phyloP scores from a whole-genome alignment of 768 basidiomycete genomes.

The Cytidiella melzeri region DNA sequence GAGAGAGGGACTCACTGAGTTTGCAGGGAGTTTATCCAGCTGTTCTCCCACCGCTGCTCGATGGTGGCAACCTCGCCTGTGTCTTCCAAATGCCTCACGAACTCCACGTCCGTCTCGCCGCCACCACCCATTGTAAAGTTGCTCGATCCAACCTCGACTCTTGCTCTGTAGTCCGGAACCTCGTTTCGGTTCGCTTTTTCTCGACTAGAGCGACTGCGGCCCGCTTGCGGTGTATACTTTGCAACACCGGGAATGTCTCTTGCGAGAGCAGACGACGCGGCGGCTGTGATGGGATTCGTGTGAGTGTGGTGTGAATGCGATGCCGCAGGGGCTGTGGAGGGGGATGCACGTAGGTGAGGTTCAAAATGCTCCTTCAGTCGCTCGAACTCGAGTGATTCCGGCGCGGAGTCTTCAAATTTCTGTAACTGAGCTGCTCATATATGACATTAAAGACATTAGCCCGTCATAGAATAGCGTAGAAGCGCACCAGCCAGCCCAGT shows the following conservation, averaged over 20 bases:
- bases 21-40: slow-evolving; percentile 68
- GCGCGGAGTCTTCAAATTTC: slow-evolving; percentile 80
- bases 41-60: slow-evolving; percentile 75
- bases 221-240: slow-evolving; percentile 56
- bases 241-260: slow-evolving; percentile 81
- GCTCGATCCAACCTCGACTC: slow-evolving; percentile 57
- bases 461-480: not conserved
- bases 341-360: slow-evolving; percentile 82
- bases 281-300: slow-evolving; percentile 76
- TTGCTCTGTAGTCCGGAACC: slow-evolving; percentile 68
- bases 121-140: slow-evolving; percentile 52
- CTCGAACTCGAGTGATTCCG: slow-evolving; percentile 87
- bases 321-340: slow-evolving; percentile 55
- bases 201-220: slow-evolving; percentile 39
- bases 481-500: slow-evolving; percentile 85
- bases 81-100: slow-evolving; percentile 57
- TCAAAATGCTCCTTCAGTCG: slow-evolving; percentile 96
- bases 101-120: slow-evolving; percentile 65
- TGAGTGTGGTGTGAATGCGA: slow-evolving; percentile 68
- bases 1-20: slow-evolving; percentile 54
- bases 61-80: slow-evolving; percentile 59
- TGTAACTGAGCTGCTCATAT: slow-evolving; percentile 90
- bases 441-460: too few relatives aligned
- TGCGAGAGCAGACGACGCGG: slow-evolving; percentile 84
- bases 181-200: slow-evolving; percentile 72